Evolutionary conservation across 106 monocot genomes (phyloP).

Genomic region (Allium fistulosum): DNA sequence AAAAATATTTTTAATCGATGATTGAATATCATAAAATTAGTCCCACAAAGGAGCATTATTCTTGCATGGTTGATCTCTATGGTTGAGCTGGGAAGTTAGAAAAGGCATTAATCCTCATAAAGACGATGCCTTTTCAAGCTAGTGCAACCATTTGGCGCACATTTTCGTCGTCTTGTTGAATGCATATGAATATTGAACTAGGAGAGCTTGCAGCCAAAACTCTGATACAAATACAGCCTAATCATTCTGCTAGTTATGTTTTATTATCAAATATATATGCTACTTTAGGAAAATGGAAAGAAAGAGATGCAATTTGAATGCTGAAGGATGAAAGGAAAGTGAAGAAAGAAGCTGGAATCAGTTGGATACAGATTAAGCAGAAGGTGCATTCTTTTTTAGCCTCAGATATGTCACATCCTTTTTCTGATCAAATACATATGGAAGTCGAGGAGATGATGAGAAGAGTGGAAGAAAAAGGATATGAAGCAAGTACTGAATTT

Average conservation of each 20-base stretch:
- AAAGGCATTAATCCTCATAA: slow-evolving; percentile 54
- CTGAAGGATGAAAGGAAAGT: slow-evolving; percentile 73
- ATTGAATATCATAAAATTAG: slow-evolving; percentile 29
- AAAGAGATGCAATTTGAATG: slow-evolving; percentile 43
- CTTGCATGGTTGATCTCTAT: slow-evolving; percentile 91
- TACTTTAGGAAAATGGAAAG: slow-evolving; percentile 50
- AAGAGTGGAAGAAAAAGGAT: slow-evolving; percentile 39
- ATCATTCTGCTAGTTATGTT: slow-evolving; percentile 73
- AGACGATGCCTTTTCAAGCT: slow-evolving; percentile 44
- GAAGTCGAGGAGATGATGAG: slow-evolving; percentile 43
- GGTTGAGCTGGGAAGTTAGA: slow-evolving; percentile 60
- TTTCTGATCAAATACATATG: slow-evolving; percentile 34
- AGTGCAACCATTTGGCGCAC: slow-evolving; percentile 62
- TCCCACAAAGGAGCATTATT: slow-evolving; percentile 66
- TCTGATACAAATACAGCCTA: slow-evolving; percentile 53
- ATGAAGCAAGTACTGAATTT: slow-evolving; percentile 45
- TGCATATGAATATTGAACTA: slow-evolving; percentile 48
- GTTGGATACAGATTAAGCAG: slow-evolving; percentile 89
- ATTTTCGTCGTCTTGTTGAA: slow-evolving; percentile 47
- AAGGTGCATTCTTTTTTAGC: slow-evolving; percentile 77
- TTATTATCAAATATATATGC: slow-evolving; percentile 82
- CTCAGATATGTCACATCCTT: slow-evolving; percentile 46
- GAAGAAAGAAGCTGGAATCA: slow-evolving; percentile 85
- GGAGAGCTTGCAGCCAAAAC: slow-evolving; percentile 66
- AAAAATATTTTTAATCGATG: slow-evolving; percentile 55